phyloP scores from a whole-genome alignment of 1,284 basidiomycete genomes.

The Ganoderma resinaceum region DNA sequence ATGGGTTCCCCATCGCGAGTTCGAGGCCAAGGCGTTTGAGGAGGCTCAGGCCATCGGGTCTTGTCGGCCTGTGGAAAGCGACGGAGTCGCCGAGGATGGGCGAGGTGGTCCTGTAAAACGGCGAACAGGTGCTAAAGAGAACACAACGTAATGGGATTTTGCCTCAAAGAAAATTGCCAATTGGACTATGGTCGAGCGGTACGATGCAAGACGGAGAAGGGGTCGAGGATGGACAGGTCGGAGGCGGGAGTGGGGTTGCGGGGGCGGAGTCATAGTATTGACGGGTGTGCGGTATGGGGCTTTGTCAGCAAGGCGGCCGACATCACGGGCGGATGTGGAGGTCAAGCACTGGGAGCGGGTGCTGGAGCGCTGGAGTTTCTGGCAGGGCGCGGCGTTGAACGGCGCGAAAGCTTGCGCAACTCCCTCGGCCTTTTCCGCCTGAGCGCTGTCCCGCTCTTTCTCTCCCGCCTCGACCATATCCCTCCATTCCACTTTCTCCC shows the following conservation, averaged over 20 bases:
- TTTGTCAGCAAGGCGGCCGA: conserved; percentile 1
- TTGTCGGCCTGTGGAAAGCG: background rate
- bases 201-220: background rate
- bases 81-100: background rate
- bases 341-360: conserved; percentile 9
- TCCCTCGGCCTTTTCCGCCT: conserved; percentile 26
- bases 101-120: background rate
- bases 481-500: conserved; percentile 22
- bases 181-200: background rate
- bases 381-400: background rate
- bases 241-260: background rate
- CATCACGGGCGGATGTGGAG: conserved; percentile 3
- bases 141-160: background rate
- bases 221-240: background rate
- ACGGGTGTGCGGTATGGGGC: conserved; percentile 12
- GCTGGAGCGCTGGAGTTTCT: background rate
- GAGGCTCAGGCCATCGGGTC: background rate
- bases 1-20: background rate
- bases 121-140: background rate
- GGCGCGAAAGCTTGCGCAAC: conserved; percentile 26
- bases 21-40: background rate
- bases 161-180: background rate
- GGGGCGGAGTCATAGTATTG: background rate
- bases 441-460: conserved; percentile 30
- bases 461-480: conserved; percentile 24